Percentiles rank a stretch among this genome's conserved stretches.
phyloP scores from a whole-genome alignment of 345 rosid species.

The Theobroma cacao region DNA sequence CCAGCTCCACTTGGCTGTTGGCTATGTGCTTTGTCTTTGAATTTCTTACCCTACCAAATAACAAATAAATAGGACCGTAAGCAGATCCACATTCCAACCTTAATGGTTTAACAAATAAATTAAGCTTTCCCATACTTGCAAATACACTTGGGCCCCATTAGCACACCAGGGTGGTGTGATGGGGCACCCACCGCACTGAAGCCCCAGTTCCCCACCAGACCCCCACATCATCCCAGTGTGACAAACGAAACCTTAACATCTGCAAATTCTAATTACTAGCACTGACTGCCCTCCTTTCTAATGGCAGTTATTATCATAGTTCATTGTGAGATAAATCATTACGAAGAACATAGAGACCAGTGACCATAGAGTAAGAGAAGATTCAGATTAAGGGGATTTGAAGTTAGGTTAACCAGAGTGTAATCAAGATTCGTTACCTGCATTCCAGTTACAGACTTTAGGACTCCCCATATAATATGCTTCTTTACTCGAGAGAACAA shows the following conservation, averaged over 20 bases:
- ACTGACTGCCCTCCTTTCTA: background rate
- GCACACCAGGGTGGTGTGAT: no score
- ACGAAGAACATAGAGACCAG: background rate
- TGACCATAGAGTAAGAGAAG: background rate
- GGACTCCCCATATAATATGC: conserved; percentile 96
- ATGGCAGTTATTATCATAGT: background rate
- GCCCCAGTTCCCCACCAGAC: no score
- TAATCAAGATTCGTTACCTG: conserved; percentile 50
- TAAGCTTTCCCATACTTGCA: background rate
- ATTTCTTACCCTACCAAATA: conserved; percentile 80
- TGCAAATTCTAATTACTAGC: background rate
- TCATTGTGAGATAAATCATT: background rate
- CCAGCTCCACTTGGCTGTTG: conserved; percentile 41
- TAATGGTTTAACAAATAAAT: background rate
- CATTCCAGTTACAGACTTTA: conserved; percentile 98
- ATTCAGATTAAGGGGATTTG: background rate
- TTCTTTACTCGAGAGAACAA: conserved; percentile 97
- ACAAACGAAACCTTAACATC: no score
- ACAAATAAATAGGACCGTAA: conserved; percentile 15
- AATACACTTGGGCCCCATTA: no score
- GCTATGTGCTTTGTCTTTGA: conserved; percentile 75
- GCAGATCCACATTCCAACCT: background rate
- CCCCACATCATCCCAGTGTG: no score
- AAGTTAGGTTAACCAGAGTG: background rate
- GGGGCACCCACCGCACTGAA: no score